Evolutionary conservation across 805 yeast species (phyloP).

Genomic region (Kuraishia cidri): DNA sequence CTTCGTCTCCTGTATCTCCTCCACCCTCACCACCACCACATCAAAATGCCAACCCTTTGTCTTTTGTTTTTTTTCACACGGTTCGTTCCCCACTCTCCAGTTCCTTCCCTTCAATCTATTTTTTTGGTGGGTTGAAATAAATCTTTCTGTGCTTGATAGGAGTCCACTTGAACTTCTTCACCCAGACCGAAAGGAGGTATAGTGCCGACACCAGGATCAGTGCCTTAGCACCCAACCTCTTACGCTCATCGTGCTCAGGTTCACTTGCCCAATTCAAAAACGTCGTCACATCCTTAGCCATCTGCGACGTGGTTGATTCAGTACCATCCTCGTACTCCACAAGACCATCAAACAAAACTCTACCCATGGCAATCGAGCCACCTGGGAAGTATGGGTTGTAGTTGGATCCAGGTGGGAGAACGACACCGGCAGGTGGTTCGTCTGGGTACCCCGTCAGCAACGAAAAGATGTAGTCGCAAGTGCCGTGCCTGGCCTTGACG

Average conservation of each 20-base stretch:
- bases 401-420: constrained; percentile 87
- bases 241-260: constrained; percentile 98
- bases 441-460: constrained; percentile 98
- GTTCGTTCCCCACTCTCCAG: neutral
- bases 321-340: constrained; percentile 99
- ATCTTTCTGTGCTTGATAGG: constrained; percentile 92
- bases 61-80: too few species aligned
- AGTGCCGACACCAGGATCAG: constrained; percentile 69
- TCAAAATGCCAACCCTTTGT: too few species aligned
- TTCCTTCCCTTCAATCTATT: constrained; percentile 17
- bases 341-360: constrained; percentile 93
- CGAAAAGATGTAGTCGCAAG: constrained; percentile 89
- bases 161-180: constrained; percentile 98
- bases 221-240: constrained; percentile 93
- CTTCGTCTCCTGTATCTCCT: too few species aligned
- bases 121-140: constrained; percentile 87
- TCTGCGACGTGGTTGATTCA: constrained; percentile 95
- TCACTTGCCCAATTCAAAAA: constrained; percentile 98
- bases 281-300: constrained; percentile 96
- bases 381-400: constrained; percentile 99
- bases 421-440: constrained; percentile 97
- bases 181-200: constrained; percentile 79
- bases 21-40: too few species aligned
- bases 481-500: constrained; percentile 99
- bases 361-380: constrained; percentile 98